phyloP scores from a whole-genome alignment of 176 grass and related monocot genomes.

The Tuctoria greenei region DNA sequence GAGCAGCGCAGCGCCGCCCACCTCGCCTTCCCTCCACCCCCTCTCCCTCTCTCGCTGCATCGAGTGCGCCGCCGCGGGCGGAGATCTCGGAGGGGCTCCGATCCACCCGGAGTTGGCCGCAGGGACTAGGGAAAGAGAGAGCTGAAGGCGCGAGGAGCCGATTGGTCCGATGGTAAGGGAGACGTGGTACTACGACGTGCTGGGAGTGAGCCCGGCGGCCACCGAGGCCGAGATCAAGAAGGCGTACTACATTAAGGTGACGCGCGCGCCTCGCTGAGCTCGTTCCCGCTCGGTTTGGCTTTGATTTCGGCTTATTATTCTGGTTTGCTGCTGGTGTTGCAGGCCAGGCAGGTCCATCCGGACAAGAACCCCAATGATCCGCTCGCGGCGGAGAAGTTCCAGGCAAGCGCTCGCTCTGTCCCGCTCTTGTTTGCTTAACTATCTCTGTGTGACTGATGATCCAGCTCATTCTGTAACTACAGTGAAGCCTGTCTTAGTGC shows the following conservation, averaged over 20 bases:
- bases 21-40: background rate
- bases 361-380: conserved; percentile 96
- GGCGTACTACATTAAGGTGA: conserved; percentile 88
- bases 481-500: background rate
- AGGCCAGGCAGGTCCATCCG: conserved; percentile 95
- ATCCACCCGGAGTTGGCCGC: background rate
- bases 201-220: conserved; percentile 71
- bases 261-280: background rate
- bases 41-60: no score
- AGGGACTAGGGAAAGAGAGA: background rate
- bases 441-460: background rate
- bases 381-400: conserved; percentile 72
- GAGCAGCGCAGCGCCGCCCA: conserved; percentile 23
- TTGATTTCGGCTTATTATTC: conserved; percentile 21
- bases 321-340: conserved; percentile 32
- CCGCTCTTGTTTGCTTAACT: background rate
- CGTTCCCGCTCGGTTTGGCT: background rate
- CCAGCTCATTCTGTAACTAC: background rate
- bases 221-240: conserved; percentile 91
- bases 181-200: conserved; percentile 93
- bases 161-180: conserved; percentile 69
- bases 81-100: conserved; percentile 9
- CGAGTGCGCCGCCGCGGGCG: background rate
- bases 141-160: background rate
- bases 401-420: conserved; percentile 46